Percentiles rank a stretch among this genome's conserved stretches.
Evolutionary conservation across 495 filamentous ascomycete genomes (phyloP).

Genomic region (Physcia stellaris): DNA sequence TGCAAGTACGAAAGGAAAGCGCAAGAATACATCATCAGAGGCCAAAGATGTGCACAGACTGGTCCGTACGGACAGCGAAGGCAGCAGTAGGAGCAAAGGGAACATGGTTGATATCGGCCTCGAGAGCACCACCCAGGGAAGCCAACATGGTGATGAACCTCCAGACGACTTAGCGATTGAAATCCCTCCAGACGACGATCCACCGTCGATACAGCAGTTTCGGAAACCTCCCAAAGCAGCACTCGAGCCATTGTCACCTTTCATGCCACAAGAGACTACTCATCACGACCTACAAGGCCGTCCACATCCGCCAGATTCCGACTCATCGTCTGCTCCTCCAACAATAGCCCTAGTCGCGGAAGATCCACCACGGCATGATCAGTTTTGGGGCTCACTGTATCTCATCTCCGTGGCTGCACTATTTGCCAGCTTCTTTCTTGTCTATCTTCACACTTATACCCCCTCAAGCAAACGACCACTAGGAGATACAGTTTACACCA

Average conservation of each 20-base stretch:
- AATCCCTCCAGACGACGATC: conserved; percentile 46
- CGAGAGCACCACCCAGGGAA: conserved; percentile 44
- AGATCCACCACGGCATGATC: conserved; percentile 57
- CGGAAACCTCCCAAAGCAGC: conserved; percentile 33
- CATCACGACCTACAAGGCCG: conserved; percentile 27
- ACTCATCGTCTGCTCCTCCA: conserved; percentile 31
- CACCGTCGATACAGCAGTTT: conserved; percentile 83
- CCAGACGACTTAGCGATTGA: conserved; percentile 45
- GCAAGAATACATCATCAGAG: conserved; percentile 20
- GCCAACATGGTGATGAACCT: conserved; percentile 38
- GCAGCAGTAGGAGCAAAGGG: conserved; percentile 45
- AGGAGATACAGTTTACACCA: conserved; percentile 88
- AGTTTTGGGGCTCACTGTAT: conserved; percentile 85
- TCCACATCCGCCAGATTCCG: conserved; percentile 28
- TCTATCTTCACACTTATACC: conserved; percentile 72
- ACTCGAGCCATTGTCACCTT: conserved; percentile 23
- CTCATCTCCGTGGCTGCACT: conserved; percentile 70
- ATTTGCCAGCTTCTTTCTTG: conserved; percentile 73
- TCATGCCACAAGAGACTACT: conserved; percentile 34
- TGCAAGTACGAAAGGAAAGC: neutral
- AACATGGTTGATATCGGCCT: conserved; percentile 82
- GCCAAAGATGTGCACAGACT: conserved; percentile 17
- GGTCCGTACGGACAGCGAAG: conserved; percentile 20
- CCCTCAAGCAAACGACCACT: conserved; percentile 49
- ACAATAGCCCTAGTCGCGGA: conserved; percentile 28